Evolutionary conservation across 495 filamentous ascomycete species (phyloP).

Genomic region (Penicillium canariense): DNA sequence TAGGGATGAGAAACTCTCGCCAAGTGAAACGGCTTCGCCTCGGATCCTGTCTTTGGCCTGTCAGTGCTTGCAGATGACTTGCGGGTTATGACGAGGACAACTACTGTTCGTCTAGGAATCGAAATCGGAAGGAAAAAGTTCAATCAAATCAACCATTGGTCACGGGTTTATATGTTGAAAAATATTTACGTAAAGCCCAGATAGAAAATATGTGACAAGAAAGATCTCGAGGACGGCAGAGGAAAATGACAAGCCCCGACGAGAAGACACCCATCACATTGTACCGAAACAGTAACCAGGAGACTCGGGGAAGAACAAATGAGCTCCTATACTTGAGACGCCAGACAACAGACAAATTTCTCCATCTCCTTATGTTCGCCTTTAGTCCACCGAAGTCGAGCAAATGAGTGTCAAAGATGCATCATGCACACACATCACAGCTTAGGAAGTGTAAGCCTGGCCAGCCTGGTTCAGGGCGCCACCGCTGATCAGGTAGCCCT

Average conservation of each 20-base stretch:
- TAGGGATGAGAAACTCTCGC: neutral
- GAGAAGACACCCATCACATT: neutral
- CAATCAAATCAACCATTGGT: neutral
- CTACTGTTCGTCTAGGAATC: neutral
- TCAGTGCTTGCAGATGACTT: neutral
- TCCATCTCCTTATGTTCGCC: neutral
- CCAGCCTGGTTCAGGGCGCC: conserved; percentile 26
- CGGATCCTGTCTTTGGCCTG: neutral
- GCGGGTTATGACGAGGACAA: neutral
- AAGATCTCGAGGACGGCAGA: neutral
- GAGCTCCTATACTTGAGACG: neutral
- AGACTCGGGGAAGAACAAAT: neutral
- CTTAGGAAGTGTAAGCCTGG: conserved; percentile 24
- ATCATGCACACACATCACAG: neutral
- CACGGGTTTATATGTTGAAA: neutral
- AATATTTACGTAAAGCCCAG: neutral
- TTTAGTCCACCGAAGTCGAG: neutral
- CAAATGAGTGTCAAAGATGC: neutral
- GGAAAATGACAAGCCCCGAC: neutral
- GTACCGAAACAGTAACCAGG: neutral
- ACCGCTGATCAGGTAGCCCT: conserved; percentile 33
- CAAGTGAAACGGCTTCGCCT: neutral
- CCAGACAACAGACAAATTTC: neutral
- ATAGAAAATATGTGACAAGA: neutral
- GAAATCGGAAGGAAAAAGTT: neutral